Evolutionary conservation across 495 filamentous ascomycete species (phyloP).

Genomic region (Xylaria flabelliformis): DNA sequence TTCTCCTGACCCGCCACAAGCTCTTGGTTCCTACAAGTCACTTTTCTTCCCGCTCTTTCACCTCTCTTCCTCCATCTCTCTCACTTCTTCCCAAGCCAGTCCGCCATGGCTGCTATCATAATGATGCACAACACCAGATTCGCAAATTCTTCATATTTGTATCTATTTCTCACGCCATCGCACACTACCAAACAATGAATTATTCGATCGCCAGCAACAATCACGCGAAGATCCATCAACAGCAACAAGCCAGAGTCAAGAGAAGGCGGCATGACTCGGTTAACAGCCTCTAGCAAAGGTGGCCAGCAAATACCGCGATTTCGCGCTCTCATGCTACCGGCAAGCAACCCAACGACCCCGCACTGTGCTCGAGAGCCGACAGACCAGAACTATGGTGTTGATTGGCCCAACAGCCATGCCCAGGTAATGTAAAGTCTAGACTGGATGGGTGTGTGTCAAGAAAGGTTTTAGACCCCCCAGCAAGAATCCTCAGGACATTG

Average conservation of each 20-base stretch:
- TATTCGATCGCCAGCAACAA: neutral
- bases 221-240: neutral
- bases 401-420: conserved; percentile 22
- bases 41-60: conserved; percentile 37
- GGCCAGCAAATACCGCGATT: conserved; percentile 27
- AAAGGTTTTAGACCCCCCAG: conserved; percentile 37
- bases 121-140: neutral
- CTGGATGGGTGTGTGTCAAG: conserved; percentile 18
- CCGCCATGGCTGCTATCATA: neutral
- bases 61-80: conserved; percentile 22
- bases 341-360: conserved; percentile 5
- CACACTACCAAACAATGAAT: neutral
- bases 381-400: neutral
- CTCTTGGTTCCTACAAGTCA: conserved; percentile 40
- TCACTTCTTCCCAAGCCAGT: neutral
- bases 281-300: conserved; percentile 34
- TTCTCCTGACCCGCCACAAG: conserved; percentile 40
- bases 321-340: conserved; percentile 11
- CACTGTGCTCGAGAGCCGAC: conserved; percentile 19
- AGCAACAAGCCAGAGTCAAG: neutral
- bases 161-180: neutral
- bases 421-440: conserved; percentile 19
- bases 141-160: neutral
- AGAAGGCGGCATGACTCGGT: conserved; percentile 41
- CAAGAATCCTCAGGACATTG: conserved; percentile 18